Conservation (phyloP, 257 asterid species). For the Cordia subcordata region DNA sequence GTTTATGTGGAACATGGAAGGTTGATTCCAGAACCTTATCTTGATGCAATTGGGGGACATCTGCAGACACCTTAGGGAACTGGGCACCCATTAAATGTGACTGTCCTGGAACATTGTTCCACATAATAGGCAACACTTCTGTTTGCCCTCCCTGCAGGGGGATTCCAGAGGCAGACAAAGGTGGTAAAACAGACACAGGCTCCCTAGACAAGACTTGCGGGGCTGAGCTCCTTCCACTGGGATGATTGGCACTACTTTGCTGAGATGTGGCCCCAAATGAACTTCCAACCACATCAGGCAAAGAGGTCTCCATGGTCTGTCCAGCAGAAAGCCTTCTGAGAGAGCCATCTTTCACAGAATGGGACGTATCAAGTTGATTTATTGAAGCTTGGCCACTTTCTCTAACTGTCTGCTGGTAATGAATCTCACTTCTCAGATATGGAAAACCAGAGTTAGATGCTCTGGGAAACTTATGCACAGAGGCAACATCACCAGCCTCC, state of each 20-base stretch:
- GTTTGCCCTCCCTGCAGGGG: constrained; percentile 26
- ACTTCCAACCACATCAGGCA: constrained; percentile 36
- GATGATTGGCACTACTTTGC: constrained; percentile 28
- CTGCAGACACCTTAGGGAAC: constrained; percentile 29
- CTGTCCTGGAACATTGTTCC: constrained; percentile 44
- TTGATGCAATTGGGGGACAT: constrained; percentile 31
- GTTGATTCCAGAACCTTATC: constrained; percentile 51
- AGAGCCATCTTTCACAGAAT: constrained; percentile 29
- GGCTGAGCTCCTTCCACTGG: constrained; percentile 36
- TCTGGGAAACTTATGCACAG: constrained; percentile 21
- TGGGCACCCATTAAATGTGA: constrained; percentile 34
- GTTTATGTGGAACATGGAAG: constrained; percentile 29
- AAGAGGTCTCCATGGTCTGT: constrained; percentile 30
- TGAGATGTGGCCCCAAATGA: constrained; percentile 24
- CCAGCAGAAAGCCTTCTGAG: constrained; percentile 18
- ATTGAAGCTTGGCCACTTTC: constrained; percentile 37
- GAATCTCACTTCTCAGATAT: constrained; percentile 37
- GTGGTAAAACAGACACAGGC: constrained; percentile 19
- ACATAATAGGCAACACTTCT: constrained; percentile 30
- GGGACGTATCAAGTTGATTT: constrained; percentile 32
- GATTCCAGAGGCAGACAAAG: constrained; percentile 2
- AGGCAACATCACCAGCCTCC: constrained; percentile 13
- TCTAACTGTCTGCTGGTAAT: constrained; percentile 36
- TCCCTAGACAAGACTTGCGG: constrained; percentile 27
- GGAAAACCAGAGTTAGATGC: constrained; percentile 42